Conservation (phyloP, 441 rosid genomes). For the Jatropha podagrica region DNA sequence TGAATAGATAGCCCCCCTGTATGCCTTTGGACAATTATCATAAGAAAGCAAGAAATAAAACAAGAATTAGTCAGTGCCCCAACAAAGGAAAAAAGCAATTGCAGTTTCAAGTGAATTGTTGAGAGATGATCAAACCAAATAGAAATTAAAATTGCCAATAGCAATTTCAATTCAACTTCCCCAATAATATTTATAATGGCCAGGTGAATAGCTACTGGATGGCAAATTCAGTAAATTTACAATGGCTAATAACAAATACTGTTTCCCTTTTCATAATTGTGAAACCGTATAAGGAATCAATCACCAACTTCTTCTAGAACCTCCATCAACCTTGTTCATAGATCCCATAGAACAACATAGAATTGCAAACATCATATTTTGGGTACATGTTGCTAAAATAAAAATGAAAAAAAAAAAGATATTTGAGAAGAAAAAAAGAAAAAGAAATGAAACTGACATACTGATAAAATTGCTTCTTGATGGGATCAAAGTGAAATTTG, state of each 20-base stretch:
- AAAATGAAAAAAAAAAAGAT: background rate
- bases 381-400: no score
- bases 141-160: background rate
- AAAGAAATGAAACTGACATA: conserved; percentile 30
- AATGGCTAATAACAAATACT: background rate
- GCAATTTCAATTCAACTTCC: background rate
- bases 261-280: background rate
- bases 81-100: background rate
- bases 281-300: background rate
- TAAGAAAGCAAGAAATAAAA: background rate
- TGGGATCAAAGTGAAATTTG: conserved; percentile 67
- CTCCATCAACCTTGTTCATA: background rate
- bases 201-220: background rate
- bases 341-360: background rate
- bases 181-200: background rate
- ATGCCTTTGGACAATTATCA: conserved; percentile 40
- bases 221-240: background rate
- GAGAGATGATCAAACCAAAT: background rate
- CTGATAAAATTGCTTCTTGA: conserved; percentile 78
- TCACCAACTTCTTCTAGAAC: background rate
- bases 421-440: background rate
- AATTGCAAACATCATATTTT: no score
- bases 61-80: background rate
- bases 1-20: conserved; percentile 60
- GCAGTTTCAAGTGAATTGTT: background rate